These are phyloP conservation scores for Globisporangium nunn DNA, from an alignment of 352 stramenopile genomes.

Conservation along the genomic window DNA sequence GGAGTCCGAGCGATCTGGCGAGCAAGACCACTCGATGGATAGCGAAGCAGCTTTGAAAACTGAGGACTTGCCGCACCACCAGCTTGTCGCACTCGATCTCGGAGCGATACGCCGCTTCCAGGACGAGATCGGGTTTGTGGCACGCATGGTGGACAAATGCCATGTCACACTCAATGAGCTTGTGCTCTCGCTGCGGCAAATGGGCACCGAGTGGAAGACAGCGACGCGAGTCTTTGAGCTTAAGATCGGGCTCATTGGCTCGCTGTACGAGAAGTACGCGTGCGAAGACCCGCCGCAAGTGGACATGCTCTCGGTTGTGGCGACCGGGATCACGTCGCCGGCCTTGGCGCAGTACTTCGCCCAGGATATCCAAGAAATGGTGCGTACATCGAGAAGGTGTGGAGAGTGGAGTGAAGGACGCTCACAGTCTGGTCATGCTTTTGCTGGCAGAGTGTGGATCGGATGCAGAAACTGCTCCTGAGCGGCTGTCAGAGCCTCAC, in stretches of 20 bases:
- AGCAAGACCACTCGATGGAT: background rate
- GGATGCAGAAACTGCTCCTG: conserved; percentile 47
- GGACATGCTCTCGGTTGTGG: conserved; percentile 63
- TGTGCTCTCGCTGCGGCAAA: conserved; percentile 23
- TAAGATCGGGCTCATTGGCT: conserved; percentile 66
- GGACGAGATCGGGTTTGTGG: conserved; percentile 27
- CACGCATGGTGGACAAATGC: conserved; percentile 18
- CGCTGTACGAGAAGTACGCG: conserved; percentile 75
- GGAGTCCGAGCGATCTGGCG: background rate
- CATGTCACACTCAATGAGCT: conserved; percentile 27
- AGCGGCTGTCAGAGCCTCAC: conserved; percentile 33
- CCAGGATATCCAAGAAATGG: conserved; percentile 79
- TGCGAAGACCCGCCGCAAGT: conserved; percentile 53
- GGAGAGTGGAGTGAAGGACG: background rate
- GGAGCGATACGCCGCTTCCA: conserved; percentile 17
- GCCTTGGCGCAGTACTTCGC: conserved; percentile 73
- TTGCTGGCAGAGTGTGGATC: conserved; percentile 33
- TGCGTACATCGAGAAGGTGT: conserved; percentile 12
- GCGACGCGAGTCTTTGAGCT: conserved; percentile 70
- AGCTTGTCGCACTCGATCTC: conserved; percentile 36
- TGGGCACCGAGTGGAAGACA: conserved; percentile 66
- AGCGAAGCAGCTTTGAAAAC: background rate
- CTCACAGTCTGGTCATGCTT: background rate
- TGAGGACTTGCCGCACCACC: conserved; percentile 5
- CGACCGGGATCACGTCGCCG: conserved; percentile 50